Conservation (phyloP, 768 basidiomycete genomes). For the Chiua virens region DNA sequence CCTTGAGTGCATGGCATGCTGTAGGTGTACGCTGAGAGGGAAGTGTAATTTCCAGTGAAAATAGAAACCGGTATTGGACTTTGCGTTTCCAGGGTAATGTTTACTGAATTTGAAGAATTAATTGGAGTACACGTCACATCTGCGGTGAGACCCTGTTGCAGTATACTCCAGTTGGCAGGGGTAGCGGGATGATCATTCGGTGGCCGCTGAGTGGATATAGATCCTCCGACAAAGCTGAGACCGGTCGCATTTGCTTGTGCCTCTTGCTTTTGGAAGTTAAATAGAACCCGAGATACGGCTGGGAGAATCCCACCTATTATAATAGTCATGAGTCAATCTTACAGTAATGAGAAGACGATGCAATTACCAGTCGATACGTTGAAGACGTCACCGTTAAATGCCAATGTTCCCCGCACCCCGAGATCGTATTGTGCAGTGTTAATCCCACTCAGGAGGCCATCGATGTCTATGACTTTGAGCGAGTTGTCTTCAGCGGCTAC, state of each 20-base stretch:
- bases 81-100: background rate
- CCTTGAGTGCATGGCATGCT: too few species aligned
- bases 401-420: background rate
- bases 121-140: conserved; percentile 3
- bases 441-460: conserved; percentile 9
- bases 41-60: background rate
- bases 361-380: conserved; percentile 1
- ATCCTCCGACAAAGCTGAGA: background rate
- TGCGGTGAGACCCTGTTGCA: conserved; percentile 10
- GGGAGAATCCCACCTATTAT: background rate
- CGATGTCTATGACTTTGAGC: conserved; percentile 6
- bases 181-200: too few species aligned
- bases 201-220: too few species aligned
- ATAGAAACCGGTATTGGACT: background rate
- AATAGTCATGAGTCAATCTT: background rate
- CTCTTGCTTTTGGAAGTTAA: too few species aligned
- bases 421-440: conserved; percentile 2
- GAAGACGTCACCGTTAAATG: conserved; percentile 6
- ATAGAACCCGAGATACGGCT: too few species aligned
- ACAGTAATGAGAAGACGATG: background rate
- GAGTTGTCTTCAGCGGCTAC: background rate
- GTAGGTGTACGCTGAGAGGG: too few species aligned
- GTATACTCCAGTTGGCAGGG: background rate
- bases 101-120: background rate
- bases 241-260: background rate